Conservation (phyloP, 2,329 filamentous ascomycete genomes). For the Fusarium citri region DNA sequence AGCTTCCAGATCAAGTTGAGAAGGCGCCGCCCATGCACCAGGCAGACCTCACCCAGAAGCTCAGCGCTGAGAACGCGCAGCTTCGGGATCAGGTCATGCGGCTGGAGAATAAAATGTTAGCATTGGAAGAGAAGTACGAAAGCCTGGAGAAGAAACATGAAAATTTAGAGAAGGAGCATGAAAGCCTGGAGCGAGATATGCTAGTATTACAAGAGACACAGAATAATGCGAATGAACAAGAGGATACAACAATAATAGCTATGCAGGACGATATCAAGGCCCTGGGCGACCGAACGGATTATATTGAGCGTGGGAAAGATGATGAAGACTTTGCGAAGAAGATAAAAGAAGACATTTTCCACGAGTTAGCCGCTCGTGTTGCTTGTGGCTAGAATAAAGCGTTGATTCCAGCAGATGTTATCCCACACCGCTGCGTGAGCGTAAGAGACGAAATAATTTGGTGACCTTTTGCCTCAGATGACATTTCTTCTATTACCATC, state of each 20-base stretch:
- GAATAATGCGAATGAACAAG: neutral
- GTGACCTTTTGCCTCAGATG: neutral
- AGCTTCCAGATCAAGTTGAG: neutral
- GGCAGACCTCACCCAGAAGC: neutral
- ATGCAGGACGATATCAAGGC: slow-evolving; percentile 6
- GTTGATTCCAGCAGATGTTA: neutral
- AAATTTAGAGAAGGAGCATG: neutral
- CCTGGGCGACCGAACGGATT: neutral
- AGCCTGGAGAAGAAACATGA: neutral
- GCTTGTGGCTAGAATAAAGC: neutral
- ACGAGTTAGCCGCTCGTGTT: neutral
- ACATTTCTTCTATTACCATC: neutral
- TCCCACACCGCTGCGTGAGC: neutral
- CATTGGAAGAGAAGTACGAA: neutral
- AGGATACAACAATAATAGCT: slow-evolving; percentile 2
- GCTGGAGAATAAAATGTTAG: neutral
- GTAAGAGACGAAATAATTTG: neutral
- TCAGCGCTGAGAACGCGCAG: neutral
- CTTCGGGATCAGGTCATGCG: neutral
- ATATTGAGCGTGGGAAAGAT: neutral
- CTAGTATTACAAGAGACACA: neutral
- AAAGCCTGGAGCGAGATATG: neutral
- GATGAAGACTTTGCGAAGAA: slow-evolving; percentile 1
- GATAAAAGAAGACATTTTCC: slow-evolving; percentile 6
- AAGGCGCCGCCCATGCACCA: neutral